phyloP scores from a whole-genome alignment of 2,329 filamentous ascomycete species.

The Malbranchea zuffiana region DNA sequence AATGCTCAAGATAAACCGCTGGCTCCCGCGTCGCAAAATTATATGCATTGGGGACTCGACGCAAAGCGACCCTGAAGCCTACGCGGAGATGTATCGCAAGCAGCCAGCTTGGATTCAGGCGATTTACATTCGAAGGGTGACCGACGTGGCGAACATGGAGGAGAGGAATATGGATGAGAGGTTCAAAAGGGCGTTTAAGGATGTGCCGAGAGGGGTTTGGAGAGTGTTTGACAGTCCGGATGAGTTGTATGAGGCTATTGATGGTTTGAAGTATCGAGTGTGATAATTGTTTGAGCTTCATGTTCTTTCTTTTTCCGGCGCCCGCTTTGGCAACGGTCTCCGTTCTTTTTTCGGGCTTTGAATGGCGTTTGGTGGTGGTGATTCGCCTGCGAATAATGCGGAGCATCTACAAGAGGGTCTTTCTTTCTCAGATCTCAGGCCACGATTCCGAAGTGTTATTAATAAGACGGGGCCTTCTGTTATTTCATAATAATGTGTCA shows the following conservation, averaged over 20 bases:
- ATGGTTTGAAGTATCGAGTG: slow-evolving; percentile 18
- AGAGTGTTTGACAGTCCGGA: slow-evolving; percentile 68
- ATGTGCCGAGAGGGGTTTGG: slow-evolving; percentile 61
- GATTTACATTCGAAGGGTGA: slow-evolving; percentile 78
- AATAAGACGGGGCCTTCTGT: too few relatives aligned
- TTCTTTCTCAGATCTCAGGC: too few relatives aligned
- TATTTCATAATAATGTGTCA: too few relatives aligned
- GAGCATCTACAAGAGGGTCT: too few relatives aligned
- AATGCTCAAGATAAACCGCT: slow-evolving; percentile 64
- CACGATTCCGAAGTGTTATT: too few relatives aligned
- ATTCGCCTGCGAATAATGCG: too few relatives aligned
- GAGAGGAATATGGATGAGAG: slow-evolving; percentile 62
- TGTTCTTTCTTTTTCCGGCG: neutral
- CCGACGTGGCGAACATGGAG: slow-evolving; percentile 61
- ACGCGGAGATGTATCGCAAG: slow-evolving; percentile 62
- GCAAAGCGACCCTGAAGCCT: slow-evolving; percentile 82
- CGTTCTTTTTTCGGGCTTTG: too few relatives aligned
- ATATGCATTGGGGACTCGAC: slow-evolving; percentile 84
- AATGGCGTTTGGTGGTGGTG: too few relatives aligned
- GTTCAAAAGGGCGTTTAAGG: slow-evolving; percentile 74
- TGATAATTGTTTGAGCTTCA: slow-evolving; percentile 1
- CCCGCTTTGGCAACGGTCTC: too few relatives aligned
- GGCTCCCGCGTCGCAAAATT: slow-evolving; percentile 69
- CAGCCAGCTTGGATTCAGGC: slow-evolving; percentile 67
- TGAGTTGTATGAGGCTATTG: slow-evolving; percentile 42